These are phyloP conservation scores for Cyclotella baltica DNA, from an alignment of 108 stramenopile species.

Conservation along the genomic window DNA sequence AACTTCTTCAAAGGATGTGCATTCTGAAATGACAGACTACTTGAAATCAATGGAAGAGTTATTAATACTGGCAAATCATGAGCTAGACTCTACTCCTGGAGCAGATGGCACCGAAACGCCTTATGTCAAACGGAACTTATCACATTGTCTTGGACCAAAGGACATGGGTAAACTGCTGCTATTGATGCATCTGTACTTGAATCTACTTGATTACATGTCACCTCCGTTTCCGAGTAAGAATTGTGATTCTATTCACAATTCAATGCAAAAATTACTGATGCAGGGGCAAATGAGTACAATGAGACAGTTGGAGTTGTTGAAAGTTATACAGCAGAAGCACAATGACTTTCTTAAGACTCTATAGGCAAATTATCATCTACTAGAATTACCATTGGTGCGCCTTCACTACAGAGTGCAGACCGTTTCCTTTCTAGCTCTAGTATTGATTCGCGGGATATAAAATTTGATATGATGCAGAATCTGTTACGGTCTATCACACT, in stretches of 20 bases:
- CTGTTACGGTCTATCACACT: too few species aligned
- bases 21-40: constrained; percentile 79
- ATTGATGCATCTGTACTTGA: constrained; percentile 71
- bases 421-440: too few species aligned
- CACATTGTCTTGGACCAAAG: constrained; percentile 50
- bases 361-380: too few species aligned
- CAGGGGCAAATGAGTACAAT: constrained; percentile 55
- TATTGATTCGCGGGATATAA: too few species aligned
- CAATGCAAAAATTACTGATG: constrained; percentile 66
- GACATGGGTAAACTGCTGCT: constrained; percentile 78
- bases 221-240: constrained; percentile 70
- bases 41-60: constrained; percentile 69
- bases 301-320: constrained; percentile 53
- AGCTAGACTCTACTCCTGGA: constrained; percentile 17
- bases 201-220: constrained; percentile 79
- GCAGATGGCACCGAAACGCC: background rate
- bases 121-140: too few species aligned
- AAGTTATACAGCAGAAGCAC: constrained; percentile 56
- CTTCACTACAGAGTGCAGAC: too few species aligned
- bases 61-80: constrained; percentile 59
- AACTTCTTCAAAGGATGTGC: constrained; percentile 64
- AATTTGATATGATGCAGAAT: too few species aligned
- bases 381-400: too few species aligned
- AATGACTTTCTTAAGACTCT: constrained; percentile 43
- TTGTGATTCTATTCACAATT: constrained; percentile 73